Evolutionary conservation across 441 rosid genomes (phyloP).

Genomic region (Dalechampia spathulata): DNA sequence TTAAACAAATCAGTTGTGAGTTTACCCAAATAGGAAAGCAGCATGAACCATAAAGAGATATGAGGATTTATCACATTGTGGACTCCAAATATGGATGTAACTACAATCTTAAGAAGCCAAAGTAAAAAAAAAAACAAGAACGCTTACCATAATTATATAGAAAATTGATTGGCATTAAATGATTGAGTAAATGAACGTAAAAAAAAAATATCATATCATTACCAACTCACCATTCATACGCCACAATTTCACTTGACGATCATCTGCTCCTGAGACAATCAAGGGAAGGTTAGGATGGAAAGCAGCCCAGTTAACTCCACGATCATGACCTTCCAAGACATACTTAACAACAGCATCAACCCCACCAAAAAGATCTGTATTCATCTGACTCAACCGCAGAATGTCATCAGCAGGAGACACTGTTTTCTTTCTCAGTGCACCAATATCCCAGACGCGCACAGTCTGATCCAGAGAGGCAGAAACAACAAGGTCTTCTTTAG

Average conservation of each 20-base stretch:
- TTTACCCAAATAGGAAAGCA: not conserved
- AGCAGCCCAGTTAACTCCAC: conserved; percentile 95
- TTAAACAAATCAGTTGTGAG: conserved; percentile 1
- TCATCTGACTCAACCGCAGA: conserved; percentile 77
- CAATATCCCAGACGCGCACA: conserved; percentile 91
- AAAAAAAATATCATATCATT: not conserved
- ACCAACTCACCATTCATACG: conserved; percentile 64
- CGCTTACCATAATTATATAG: not conserved
- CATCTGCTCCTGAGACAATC: conserved; percentile 89
- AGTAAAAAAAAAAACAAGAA: not conserved
- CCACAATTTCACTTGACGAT: conserved; percentile 88
- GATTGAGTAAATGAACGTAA: not conserved
- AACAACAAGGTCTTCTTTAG: conserved; percentile 85
- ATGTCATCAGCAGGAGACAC: conserved; percentile 84
- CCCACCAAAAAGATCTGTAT: conserved; percentile 81
- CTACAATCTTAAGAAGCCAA: not conserved
- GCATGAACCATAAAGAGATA: not conserved
- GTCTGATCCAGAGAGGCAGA: conserved; percentile 93
- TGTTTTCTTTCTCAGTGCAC: conserved; percentile 75
- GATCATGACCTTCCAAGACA: conserved; percentile 89
- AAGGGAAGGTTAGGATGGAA: conserved; percentile 84
- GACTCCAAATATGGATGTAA: not conserved
- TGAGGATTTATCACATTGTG: not conserved
- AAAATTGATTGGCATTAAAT: not conserved
- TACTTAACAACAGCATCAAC: conserved; percentile 87